A percentile compares a stretch with the other conserved stretches of the same genome.
Conservation (phyloP, 345 rosid species). For the Firmiana major region DNA sequence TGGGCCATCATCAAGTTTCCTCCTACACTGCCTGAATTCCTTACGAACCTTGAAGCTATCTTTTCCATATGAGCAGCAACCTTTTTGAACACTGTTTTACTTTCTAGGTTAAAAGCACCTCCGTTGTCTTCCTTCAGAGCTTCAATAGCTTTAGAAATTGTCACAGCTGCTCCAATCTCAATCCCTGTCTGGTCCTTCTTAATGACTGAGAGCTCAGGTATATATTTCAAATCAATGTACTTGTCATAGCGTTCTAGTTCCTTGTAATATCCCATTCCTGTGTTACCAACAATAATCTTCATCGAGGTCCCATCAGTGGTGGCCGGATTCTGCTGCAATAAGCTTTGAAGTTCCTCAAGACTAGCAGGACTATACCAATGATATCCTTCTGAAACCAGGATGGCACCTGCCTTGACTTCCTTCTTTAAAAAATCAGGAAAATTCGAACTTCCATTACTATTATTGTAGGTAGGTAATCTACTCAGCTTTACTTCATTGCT, state of each 20-base stretch:
- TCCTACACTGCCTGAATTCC: slow-evolving; percentile 70
- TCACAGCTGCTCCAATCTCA: slow-evolving; percentile 70
- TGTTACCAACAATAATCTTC: slow-evolving; percentile 70
- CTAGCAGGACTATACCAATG: slow-evolving; percentile 52
- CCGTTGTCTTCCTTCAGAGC: slow-evolving; percentile 39
- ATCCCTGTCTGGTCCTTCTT: slow-evolving; percentile 42
- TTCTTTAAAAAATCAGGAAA: slow-evolving; percentile 71
- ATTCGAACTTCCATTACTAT: slow-evolving; percentile 23
- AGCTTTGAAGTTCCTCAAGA: slow-evolving; percentile 39
- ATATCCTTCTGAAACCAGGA: slow-evolving; percentile 35
- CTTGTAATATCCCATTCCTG: slow-evolving; percentile 68
- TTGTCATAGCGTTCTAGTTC: slow-evolving; percentile 39
- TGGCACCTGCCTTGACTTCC: slow-evolving; percentile 22
- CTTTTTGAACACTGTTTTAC: slow-evolving; percentile 33
- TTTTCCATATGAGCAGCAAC: slow-evolving; percentile 70
- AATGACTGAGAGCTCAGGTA: slow-evolving; percentile 54
- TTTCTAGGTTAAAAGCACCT: slow-evolving; percentile 4
- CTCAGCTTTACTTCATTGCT: slow-evolving; percentile 38
- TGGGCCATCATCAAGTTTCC: slow-evolving; percentile 85
- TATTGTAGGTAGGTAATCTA: slow-evolving; percentile 44
- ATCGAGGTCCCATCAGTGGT: slow-evolving; percentile 3
- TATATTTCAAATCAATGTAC: slow-evolving; percentile 55
- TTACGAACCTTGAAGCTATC: slow-evolving; percentile 44
- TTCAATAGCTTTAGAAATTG: slow-evolving; percentile 61
- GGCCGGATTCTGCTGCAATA: slow-evolving; percentile 24